phyloP scores from a whole-genome alignment of 768 basidiomycete genomes.

The Trametes punicea region DNA sequence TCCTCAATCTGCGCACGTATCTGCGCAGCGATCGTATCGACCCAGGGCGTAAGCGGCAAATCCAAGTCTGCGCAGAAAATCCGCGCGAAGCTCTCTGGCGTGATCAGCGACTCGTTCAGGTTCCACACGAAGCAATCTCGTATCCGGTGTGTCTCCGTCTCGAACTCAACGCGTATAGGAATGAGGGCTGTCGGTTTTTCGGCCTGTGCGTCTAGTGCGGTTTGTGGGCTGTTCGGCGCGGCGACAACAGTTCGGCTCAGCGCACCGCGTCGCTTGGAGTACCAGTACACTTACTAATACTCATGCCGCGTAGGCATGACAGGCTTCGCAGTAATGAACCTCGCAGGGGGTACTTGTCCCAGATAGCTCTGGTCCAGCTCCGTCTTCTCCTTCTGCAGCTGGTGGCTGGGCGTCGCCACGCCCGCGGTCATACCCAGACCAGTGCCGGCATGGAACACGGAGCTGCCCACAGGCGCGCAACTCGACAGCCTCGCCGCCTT shows the following conservation, averaged over 20 bases:
- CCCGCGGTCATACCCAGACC: conserved; percentile 19
- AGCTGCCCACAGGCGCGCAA: conserved; percentile 35
- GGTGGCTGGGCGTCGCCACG: conserved; percentile 34
- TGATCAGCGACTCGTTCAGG: conserved; percentile 79
- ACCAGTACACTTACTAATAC: conserved; percentile 60
- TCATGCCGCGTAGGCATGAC: conserved; percentile 62
- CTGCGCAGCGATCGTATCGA: conserved; percentile 75
- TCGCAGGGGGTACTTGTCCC: conserved; percentile 78
- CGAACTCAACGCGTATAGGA: conserved; percentile 94
- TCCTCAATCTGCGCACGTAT: conserved; percentile 93
- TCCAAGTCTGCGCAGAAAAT: conserved; percentile 90
- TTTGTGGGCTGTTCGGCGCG: conserved; percentile 47
- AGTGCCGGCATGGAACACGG: conserved; percentile 52
- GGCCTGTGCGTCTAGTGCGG: conserved; percentile 64
- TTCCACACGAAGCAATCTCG: conserved; percentile 98
- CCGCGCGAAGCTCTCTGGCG: conserved; percentile 79
- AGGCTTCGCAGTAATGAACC: conserved; percentile 63
- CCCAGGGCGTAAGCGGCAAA: conserved; percentile 63
- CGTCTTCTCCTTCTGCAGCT: conserved; percentile 38
- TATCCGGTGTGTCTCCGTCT: conserved; percentile 86
- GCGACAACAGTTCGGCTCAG: background rate
- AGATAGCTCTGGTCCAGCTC: conserved; percentile 88
- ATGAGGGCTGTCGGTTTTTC: conserved; percentile 56
- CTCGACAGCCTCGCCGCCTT: conserved; percentile 28
- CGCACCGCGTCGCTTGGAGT: background rate